phyloP scores from a whole-genome alignment of 2,329 filamentous ascomycete genomes.

The Elsinoe necatrix region DNA sequence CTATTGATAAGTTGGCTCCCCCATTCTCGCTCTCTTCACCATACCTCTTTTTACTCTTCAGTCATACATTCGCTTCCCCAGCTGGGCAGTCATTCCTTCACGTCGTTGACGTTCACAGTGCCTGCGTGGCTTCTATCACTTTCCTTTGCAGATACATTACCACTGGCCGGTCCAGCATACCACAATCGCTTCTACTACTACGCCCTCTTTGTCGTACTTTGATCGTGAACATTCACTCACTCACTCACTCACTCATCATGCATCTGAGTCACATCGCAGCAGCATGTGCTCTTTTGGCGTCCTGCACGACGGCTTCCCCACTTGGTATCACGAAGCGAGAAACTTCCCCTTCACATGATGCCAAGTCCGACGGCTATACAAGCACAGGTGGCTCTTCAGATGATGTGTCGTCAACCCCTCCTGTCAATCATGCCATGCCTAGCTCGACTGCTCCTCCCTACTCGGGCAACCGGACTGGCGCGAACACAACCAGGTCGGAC shows the following conservation, averaged over 20 bases:
- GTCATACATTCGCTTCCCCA: neutral
- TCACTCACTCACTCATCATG: neutral
- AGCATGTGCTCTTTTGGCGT: neutral
- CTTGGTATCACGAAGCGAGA: neutral
- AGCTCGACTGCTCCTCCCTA: neutral
- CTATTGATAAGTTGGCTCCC: neutral
- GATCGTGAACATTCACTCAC: too few relatives aligned
- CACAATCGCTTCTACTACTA: neutral
- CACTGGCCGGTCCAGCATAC: slow-evolving; percentile 4
- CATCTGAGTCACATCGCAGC: neutral
- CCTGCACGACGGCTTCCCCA: neutral
- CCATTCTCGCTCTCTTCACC: neutral
- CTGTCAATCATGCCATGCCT: neutral
- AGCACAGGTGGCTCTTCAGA: neutral
- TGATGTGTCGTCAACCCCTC: neutral
- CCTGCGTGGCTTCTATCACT: slow-evolving; percentile 1
- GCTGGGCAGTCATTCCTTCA: neutral
- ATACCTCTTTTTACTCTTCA: neutral
- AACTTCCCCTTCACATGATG: neutral
- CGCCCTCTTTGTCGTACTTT: too few relatives aligned
- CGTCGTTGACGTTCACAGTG: neutral
- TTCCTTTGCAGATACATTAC: neutral
- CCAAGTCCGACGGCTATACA: neutral
- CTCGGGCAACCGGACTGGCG: neutral
- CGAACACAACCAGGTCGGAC: neutral